Conservation (phyloP, 1,284 basidiomycete species). For the Ceratobasidium sp. region DNA sequence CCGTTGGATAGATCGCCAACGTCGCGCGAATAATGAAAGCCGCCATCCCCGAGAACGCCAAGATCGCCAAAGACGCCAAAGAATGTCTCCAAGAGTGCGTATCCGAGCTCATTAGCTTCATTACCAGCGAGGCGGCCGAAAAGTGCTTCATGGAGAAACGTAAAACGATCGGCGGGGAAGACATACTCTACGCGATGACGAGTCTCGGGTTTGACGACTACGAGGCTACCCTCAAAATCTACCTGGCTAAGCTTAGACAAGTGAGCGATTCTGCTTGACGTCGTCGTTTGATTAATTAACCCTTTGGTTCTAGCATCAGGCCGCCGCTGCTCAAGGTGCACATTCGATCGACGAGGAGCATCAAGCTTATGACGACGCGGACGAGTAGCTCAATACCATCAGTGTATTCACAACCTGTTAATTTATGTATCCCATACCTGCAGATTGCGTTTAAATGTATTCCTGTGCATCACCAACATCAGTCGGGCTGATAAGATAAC, state of each 20-base stretch:
- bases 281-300: background rate
- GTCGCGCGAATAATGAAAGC: slow-evolving; percentile 96
- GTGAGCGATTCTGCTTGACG: slow-evolving; percentile 63
- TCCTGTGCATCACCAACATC: no score
- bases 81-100: slow-evolving; percentile 97
- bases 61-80: slow-evolving; percentile 97
- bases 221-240: slow-evolving; percentile 88
- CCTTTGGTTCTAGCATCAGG: slow-evolving; percentile 25
- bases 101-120: slow-evolving; percentile 96
- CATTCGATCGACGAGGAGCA: slow-evolving; percentile 14
- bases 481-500: slow-evolving; percentile 17
- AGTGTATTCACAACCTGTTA: no score
- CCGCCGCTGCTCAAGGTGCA: slow-evolving; percentile 25
- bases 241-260: slow-evolving; percentile 89
- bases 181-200: slow-evolving; percentile 89
- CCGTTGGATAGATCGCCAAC: slow-evolving; percentile 86
- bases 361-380: slow-evolving; percentile 20
- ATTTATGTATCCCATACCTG: no score
- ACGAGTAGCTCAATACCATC: background rate
- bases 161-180: slow-evolving; percentile 91
- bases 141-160: slow-evolving; percentile 89
- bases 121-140: slow-evolving; percentile 91
- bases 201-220: slow-evolving; percentile 97
- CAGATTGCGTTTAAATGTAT: no score
- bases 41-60: slow-evolving; percentile 89